Conservation (phyloP, 2,329 filamentous ascomycete genomes). For the Metarhizium anisopliae region DNA sequence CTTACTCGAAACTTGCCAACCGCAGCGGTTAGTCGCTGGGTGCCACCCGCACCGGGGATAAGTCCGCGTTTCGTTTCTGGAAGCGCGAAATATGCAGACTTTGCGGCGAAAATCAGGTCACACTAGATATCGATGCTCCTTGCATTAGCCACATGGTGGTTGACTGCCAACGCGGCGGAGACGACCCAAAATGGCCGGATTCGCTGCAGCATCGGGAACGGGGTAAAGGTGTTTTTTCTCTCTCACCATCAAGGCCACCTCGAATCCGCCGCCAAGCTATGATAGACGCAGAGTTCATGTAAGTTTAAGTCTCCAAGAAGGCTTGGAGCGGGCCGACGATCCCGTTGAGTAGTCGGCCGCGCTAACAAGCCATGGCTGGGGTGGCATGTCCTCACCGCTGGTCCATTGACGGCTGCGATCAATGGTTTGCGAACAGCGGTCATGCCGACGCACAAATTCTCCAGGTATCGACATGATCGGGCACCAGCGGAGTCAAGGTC, state of each 20-base stretch:
- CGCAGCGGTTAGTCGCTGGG: conserved; percentile 29
- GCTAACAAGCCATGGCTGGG: not conserved
- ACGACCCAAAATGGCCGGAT: not conserved
- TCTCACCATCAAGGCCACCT: conserved; percentile 36
- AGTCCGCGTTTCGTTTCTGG: conserved; percentile 31
- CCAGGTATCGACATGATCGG: conserved; percentile 24
- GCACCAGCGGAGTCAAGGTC: conserved; percentile 22
- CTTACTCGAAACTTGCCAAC: conserved; percentile 32
- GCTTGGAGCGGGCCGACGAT: not conserved
- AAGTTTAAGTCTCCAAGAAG: not conserved
- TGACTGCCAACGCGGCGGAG: not conserved
- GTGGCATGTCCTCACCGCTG: conserved; percentile 31
- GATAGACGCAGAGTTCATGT: conserved; percentile 5
- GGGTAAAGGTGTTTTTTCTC: not conserved
- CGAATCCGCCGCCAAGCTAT: conserved; percentile 41
- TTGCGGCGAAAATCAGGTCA: conserved; percentile 29
- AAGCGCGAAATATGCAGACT: conserved; percentile 26
- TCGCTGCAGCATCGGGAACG: not conserved
- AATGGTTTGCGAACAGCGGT: conserved; percentile 32
- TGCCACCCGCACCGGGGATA: conserved; percentile 31
- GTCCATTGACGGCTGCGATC: conserved; percentile 39
- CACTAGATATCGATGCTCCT: conserved; percentile 17
- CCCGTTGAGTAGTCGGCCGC: not conserved
- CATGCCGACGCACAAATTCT: conserved; percentile 31
- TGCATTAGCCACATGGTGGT: conserved; percentile 5